Evolutionary conservation across 208 protist species (phyloP).

Genomic region (Wallacemonas sp.): DNA sequence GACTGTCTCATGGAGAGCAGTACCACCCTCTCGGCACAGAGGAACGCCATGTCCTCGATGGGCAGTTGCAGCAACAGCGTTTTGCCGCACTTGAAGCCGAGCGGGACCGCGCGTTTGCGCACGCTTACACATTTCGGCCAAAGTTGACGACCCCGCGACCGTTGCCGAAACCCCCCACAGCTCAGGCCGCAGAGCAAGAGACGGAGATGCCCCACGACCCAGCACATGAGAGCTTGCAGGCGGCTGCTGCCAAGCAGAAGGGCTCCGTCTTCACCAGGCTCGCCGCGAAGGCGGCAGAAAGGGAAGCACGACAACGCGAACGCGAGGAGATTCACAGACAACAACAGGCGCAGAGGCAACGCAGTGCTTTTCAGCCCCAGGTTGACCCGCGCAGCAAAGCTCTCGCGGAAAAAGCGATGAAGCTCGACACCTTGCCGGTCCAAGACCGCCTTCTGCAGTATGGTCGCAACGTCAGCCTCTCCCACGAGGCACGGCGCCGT

Average conservation of each 20-base stretch:
- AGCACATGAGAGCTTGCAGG: not conserved
- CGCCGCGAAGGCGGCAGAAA: constrained; percentile 17
- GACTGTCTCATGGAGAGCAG: not conserved
- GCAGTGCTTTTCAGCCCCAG: constrained; percentile 47
- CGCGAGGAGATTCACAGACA: constrained; percentile 32
- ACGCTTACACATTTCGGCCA: not conserved
- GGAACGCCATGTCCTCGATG: not conserved
- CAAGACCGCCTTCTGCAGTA: constrained; percentile 80
- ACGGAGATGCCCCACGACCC: not conserved
- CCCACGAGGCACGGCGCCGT: constrained; percentile 26
- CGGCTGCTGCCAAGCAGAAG: not conserved
- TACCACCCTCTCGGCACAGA: constrained; percentile 14
- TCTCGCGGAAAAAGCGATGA: constrained; percentile 9
- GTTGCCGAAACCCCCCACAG: not conserved
- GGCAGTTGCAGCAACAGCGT: constrained; percentile 2
- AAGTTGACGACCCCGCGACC: constrained; percentile 1
- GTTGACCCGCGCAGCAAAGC: constrained; percentile 39
- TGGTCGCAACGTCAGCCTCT: constrained; percentile 46
- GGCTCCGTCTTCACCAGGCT: constrained; percentile 2
- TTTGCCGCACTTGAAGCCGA: not conserved
- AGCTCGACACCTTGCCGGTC: constrained; percentile 43
- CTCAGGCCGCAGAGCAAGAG: not conserved
- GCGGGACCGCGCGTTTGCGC: constrained; percentile 3
- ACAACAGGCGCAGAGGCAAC: constrained; percentile 37
- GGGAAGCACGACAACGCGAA: constrained; percentile 26